Evolutionary conservation across 1,284 basidiomycete genomes (phyloP), one percentile per base, ranked within the genome.

Genomic region (Ganoderma multipileum): DNA sequence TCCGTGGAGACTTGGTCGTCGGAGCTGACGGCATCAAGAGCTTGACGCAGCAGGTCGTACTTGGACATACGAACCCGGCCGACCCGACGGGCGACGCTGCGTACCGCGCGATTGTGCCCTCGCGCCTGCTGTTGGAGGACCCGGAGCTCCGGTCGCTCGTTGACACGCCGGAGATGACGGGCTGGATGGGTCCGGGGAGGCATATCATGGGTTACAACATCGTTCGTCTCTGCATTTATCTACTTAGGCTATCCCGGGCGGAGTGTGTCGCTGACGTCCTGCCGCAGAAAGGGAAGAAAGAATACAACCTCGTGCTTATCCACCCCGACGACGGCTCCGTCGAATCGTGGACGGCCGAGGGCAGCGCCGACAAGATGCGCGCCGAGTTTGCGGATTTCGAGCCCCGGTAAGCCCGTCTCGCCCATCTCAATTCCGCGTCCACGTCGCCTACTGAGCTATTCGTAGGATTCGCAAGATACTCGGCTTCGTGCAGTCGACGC

Each of bases 1-100:
- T 84, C 41, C 67, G 76, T 9, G 82, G 79, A 0, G 84, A 85
- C 70, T 65, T 85, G 18, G 76, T 86, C 60, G 72, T 85, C 18
- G 85, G 82, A 12, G 83, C 83, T 9, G 85, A 86, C 66, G 84
- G 85, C 50, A 79, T 86, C 44, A 81, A 86, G 74, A 90, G 89
- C 72, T 72, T 83, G 55, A 77, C 88, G 9, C 85, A 90, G 63
- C 79, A 83, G 54, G 78, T 82, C 9, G 84, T 89, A 7, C 74
- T 81, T 9, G 81, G 79, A 0, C 66, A 74, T 26, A 71, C 72
- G 20, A 79, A 76, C 62, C 74, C 72, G 1, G 81, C 81, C 0
- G 71, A 73, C 36, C 79, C 86, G 12, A 89, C 88, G 0, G 88
- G 88, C 1, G 88, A 91, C 73, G 85, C 87, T 68, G 75, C 79